A percentile compares a stretch with the other conserved stretches of the same genome.
Evolutionary conservation across 2,329 filamentous ascomycete species (phyloP).

Genomic region (Aspergillus viridinutans): DNA sequence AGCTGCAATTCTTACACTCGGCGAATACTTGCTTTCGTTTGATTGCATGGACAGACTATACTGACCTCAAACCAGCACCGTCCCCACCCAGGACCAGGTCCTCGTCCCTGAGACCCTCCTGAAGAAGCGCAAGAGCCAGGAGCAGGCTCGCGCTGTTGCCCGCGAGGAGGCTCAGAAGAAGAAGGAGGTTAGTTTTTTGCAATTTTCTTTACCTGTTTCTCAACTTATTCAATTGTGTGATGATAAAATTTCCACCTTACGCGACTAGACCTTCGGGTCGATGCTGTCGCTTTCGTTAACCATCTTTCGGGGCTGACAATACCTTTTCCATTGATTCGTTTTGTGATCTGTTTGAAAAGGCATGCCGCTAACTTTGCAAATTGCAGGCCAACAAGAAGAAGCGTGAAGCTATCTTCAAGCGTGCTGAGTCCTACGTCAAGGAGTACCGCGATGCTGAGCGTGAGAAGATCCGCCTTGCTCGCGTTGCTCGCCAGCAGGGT

Average conservation of each 20-base stretch:
- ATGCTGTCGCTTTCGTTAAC: conserved; percentile 78
- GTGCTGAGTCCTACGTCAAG: conserved; percentile 99
- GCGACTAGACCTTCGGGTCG: conserved; percentile 89
- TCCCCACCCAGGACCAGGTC: conserved; percentile 91
- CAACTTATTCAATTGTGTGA: conserved; percentile 56
- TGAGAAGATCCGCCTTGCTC: conserved; percentile 92
- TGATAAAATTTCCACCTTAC: conserved; percentile 73
- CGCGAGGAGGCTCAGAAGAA: conserved; percentile 74
- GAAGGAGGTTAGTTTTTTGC: conserved; percentile 70
- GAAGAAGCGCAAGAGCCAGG: conserved; percentile 99
- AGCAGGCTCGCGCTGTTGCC: conserved; percentile 95
- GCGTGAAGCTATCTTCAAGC: conserved; percentile 98
- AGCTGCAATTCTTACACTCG: conserved; percentile 89
- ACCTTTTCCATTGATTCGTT: conserved; percentile 19
- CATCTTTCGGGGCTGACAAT: conserved; percentile 69
- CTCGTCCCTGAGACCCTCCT: conserved; percentile 98
- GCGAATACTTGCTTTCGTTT: conserved; percentile 65
- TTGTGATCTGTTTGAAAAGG: conserved; percentile 9
- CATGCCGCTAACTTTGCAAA: conserved; percentile 25
- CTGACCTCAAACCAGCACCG: conserved; percentile 67
- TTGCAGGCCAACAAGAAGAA: conserved; percentile 94
- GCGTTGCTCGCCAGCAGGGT: conserved; percentile 85
- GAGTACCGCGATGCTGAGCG: conserved; percentile 98
- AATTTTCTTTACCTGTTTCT: conserved; percentile 12
- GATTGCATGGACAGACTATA: conserved; percentile 71